Conservation (phyloP, 129 eudicot genomes). For the Tagetes patula region DNA sequence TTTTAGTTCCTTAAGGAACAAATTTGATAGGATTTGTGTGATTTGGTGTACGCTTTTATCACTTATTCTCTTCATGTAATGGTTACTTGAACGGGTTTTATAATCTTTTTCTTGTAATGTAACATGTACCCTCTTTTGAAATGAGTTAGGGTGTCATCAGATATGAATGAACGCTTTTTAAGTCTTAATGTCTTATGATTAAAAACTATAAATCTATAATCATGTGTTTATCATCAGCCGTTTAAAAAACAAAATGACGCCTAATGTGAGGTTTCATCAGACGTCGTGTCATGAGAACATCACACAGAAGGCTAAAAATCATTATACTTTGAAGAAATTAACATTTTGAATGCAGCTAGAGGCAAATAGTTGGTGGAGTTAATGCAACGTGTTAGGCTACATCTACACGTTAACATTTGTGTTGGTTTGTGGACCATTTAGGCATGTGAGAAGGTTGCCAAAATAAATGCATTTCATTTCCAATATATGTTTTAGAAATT, state of each 20-base stretch:
- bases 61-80: constrained; percentile 32
- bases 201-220: background rate
- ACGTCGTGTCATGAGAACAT: background rate
- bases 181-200: background rate
- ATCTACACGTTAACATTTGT: constrained; percentile 18
- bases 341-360: background rate
- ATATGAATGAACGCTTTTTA: background rate
- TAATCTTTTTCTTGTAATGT: constrained; percentile 1
- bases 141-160: background rate
- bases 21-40: constrained; percentile 23
- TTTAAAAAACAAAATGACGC: background rate
- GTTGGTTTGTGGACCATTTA: constrained; percentile 28
- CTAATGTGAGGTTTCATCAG: background rate
- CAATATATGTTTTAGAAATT: background rate
- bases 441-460: constrained; percentile 26
- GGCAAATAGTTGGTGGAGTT: constrained; percentile 14
- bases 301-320: background rate
- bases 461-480: constrained; percentile 16
- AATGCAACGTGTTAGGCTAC: constrained; percentile 15
- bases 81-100: background rate
- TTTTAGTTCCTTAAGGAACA: constrained; percentile 34
- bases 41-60: constrained; percentile 28
- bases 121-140: constrained; percentile 1
- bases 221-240: background rate
- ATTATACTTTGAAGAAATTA: background rate